Base-by-base conservation (phyloP, 345 rosid species). In the Eucalyptus guilfoylei region DNA sequence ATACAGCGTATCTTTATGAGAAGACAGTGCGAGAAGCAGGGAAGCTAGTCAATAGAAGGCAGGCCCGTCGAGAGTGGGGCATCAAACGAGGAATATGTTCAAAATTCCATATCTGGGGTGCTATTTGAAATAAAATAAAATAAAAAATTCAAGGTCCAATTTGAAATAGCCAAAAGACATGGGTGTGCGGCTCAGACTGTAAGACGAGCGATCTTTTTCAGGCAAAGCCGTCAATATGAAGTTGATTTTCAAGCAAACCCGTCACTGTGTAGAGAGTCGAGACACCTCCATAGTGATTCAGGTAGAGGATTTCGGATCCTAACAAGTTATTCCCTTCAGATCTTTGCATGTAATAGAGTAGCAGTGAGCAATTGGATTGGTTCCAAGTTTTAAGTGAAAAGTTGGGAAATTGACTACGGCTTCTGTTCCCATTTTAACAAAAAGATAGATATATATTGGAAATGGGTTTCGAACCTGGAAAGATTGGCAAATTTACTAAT, bases 401-500 rank as follows among this genome's bases (percentile, higher is more conserved):
- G 0, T 55, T 55, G 30, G 30, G 30, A 26, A 55, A 55, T 0
- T 0, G 6, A 55, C 12, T 23, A 9, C 2, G 0, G 6, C 30
- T 9, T 50, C 0, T 50, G 9, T 16, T 50, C 54, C 54, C 54
- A 55, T 55, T 55, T 55, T 55, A 4, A 55, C 60, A 9, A 55
- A 55, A 55, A 55, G 60, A 55, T 23, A 9, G 12, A 9, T 9
- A 55, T 55, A 9, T 23, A 50, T 23, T 23, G 30, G 6, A 9
- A 55, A 55, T 23, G 30, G 12, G 62, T 55, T 54, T 54, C 0
- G 26, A 54, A 23, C 12, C 1, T 54, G 0, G 60, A 54, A 54
- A 54, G 60, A 9, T 54, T 23, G 28, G 11, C 12, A 54, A 54
- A 23, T 4, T 54, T 54, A 50, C 11, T 54, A 54, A 54, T 54